phyloP scores from a whole-genome alignment of 495 filamentous ascomycete genomes.

The Physcia stellaris region DNA sequence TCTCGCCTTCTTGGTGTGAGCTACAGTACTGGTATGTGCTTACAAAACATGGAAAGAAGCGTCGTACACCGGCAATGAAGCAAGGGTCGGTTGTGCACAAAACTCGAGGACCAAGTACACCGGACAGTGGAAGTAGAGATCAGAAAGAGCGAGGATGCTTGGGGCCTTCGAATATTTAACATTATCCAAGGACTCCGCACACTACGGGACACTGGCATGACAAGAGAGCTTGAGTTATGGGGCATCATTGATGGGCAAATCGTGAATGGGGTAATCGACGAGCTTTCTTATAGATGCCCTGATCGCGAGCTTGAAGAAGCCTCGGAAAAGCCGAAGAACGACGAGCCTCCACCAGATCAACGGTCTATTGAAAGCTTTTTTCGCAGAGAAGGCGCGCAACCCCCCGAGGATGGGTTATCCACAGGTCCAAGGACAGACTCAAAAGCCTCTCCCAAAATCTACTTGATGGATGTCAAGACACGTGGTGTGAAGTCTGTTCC shows the following conservation, averaged over 20 bases:
- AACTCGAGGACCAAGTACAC: conserved; percentile 74
- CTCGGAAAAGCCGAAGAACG: conserved; percentile 25
- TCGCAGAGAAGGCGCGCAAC: background rate
- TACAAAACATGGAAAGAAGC: conserved; percentile 59
- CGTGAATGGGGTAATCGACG: conserved; percentile 82
- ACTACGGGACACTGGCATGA: conserved; percentile 64
- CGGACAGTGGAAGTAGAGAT: conserved; percentile 57
- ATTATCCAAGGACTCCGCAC: conserved; percentile 72
- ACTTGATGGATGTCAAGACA: conserved; percentile 84
- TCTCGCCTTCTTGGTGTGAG: conserved; percentile 89
- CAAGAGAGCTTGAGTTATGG: conserved; percentile 90
- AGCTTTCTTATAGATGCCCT: conserved; percentile 66
- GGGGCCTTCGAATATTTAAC: conserved; percentile 84
- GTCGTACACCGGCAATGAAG: conserved; percentile 68
- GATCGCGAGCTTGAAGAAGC: conserved; percentile 52
- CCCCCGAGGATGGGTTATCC: conserved; percentile 5
- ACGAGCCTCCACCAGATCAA: conserved; percentile 34
- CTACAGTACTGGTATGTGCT: conserved; percentile 84
- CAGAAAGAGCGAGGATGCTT: conserved; percentile 64
- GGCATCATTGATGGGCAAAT: conserved; percentile 69
- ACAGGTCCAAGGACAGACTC: conserved; percentile 3
- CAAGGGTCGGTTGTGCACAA: conserved; percentile 65
- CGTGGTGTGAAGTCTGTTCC: conserved; percentile 49
- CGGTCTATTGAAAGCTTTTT: conserved; percentile 38
- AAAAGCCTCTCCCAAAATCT: conserved; percentile 34